phyloP scores from a whole-genome alignment of 1,284 basidiomycete genomes.

The Fistulinella cinereoalba region DNA sequence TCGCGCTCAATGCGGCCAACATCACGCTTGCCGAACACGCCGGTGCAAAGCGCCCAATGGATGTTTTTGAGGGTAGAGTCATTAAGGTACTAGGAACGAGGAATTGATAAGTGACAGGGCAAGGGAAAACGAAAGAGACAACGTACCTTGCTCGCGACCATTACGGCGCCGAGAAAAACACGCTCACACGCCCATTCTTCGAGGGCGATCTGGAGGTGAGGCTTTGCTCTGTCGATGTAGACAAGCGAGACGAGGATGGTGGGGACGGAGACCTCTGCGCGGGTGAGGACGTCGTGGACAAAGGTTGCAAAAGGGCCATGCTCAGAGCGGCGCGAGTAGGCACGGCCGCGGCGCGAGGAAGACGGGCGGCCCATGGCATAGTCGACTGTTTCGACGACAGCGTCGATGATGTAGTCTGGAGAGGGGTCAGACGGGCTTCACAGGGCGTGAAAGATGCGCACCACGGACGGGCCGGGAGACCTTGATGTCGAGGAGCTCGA shows the following conservation, averaged over 20 bases:
- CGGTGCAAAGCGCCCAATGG: conserved; percentile 75
- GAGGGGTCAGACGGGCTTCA: conserved; percentile 6
- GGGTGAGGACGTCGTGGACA: conserved; percentile 59
- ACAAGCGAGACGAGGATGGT: conserved; percentile 62
- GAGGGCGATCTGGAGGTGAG: conserved; percentile 69
- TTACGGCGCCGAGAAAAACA: conserved; percentile 70
- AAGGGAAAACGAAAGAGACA: conserved; percentile 7
- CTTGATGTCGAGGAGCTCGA: conserved; percentile 62
- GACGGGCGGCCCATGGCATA: conserved; percentile 64
- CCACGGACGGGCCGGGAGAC: conserved; percentile 58
- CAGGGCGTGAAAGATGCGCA: conserved; percentile 35
- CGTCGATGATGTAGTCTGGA: conserved; percentile 65
- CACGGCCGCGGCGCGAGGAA: conserved; percentile 49
- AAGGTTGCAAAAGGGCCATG: conserved; percentile 58
- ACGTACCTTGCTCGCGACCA: conserved; percentile 67
- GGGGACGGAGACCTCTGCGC: conserved; percentile 65
- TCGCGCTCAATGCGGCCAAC: conserved; percentile 75
- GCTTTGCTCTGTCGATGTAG: conserved; percentile 69
- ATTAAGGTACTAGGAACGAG: conserved; percentile 55
- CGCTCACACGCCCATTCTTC: conserved; percentile 78
- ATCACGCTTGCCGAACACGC: conserved; percentile 74
- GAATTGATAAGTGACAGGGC: conserved; percentile 14
- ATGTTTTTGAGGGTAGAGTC: conserved; percentile 75
- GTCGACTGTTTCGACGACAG: conserved; percentile 65
- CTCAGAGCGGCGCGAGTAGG: conserved; percentile 45